These are phyloP conservation scores for Colletotrichum cuscutae DNA, from an alignment of 2,329 filamentous ascomycete genomes.

Conservation along the genomic window DNA sequence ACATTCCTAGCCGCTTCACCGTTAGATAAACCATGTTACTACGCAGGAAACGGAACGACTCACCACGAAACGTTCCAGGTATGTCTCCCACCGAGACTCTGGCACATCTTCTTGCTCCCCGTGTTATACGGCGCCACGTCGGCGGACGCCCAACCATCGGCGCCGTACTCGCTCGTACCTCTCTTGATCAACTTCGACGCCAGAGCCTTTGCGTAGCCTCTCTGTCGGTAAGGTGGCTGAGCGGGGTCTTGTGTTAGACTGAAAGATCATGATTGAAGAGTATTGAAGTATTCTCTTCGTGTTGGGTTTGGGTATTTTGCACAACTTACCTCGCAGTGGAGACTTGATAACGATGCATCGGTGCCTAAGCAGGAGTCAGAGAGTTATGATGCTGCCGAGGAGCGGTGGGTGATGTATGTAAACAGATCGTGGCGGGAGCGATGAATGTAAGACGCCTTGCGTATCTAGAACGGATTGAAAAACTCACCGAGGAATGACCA, in stretches of 20 bases:
- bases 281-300: neutral
- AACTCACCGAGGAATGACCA: slow-evolving; percentile 69
- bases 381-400: neutral
- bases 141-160: slow-evolving; percentile 67
- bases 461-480: neutral
- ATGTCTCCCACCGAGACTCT: slow-evolving; percentile 66
- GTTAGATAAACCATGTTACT: neutral
- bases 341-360: slow-evolving; percentile 69
- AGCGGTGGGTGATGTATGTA: neutral
- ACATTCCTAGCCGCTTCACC: neutral
- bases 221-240: slow-evolving; percentile 65
- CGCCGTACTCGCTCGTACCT: slow-evolving; percentile 54
- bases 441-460: no score
- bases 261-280: neutral
- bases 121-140: slow-evolving; percentile 72
- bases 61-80: slow-evolving; percentile 71
- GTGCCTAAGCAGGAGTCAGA: slow-evolving; percentile 51
- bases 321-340: slow-evolving; percentile 65
- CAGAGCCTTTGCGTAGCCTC: slow-evolving; percentile 71
- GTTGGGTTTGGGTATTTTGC: neutral
- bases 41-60: slow-evolving; percentile 38
- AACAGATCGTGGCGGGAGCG: neutral
- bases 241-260: neutral
- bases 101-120: slow-evolving; percentile 71
- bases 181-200: slow-evolving; percentile 67